Conservation (phyloP, 208 protist genomes). For the Kentomonas sorsogonicus region DNA sequence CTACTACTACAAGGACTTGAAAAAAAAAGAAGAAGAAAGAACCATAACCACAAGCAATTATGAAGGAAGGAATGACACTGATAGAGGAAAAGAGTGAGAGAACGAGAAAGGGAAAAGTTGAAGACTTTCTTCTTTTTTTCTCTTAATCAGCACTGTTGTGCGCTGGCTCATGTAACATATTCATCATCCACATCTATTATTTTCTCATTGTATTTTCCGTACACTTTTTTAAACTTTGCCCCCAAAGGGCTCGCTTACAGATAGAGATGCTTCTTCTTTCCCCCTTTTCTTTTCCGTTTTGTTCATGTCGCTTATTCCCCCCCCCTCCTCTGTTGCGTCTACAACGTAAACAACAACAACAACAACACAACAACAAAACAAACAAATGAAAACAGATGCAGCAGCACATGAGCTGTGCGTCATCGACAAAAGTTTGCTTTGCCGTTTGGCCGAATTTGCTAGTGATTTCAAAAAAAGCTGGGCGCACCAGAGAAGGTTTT, state of each 20-base stretch:
- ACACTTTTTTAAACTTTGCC: background rate
- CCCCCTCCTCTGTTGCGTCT: background rate
- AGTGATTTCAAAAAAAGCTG: background rate
- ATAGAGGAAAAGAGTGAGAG: no score
- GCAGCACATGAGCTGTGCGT: no score
- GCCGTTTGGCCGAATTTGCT: no score
- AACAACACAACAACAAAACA: background rate
- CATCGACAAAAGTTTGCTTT: no score
- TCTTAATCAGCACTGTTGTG: constrained; percentile 10
- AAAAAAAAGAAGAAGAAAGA: constrained; percentile 5
- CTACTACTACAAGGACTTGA: no score
- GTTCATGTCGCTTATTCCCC: background rate
- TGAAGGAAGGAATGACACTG: no score
- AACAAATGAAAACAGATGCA: background rate
- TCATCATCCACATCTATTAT: constrained; percentile 4
- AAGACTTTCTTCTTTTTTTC: constrained; percentile 21
- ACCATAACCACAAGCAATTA: no score
- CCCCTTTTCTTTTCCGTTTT: background rate
- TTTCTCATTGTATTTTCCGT: constrained; percentile 11
- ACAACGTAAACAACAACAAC: background rate
- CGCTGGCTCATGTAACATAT: constrained; percentile 2
- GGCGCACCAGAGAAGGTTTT: background rate
- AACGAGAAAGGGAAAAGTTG: background rate
- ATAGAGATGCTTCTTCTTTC: constrained; percentile 7
- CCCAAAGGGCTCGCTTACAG: no score